Evolutionary conservation across 768 basidiomycete species (phyloP).

Genomic region (Lyophyllum decastes): DNA sequence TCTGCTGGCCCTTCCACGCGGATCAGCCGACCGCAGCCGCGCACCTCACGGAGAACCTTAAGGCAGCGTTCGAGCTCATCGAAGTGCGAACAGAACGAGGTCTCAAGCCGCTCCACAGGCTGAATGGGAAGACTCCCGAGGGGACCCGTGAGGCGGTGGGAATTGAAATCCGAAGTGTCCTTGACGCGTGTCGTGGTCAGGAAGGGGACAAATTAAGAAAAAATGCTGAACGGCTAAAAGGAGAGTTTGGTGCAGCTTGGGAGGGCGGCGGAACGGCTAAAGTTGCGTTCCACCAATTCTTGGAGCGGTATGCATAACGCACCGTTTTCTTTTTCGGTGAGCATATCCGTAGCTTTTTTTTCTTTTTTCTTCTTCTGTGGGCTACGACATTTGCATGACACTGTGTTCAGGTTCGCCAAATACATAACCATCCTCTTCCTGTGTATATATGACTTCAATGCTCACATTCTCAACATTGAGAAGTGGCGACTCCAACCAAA

Average conservation of each 20-base stretch:
- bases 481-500: no score
- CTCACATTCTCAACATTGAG: no score
- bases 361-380: no score
- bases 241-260: conserved; percentile 10
- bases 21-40: conserved; percentile 21
- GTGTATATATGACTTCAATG: no score
- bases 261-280: conserved; percentile 9
- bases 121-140: conserved; percentile 3
- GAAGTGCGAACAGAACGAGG: conserved; percentile 21
- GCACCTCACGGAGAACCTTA: conserved; percentile 16
- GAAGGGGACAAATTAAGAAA: conserved; percentile 11
- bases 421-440: no score
- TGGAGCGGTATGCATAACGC: neutral
- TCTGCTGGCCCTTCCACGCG: conserved; percentile 22
- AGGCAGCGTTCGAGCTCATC: conserved; percentile 21
- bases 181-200: conserved; percentile 10
- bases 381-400: no score
- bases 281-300: conserved; percentile 1
- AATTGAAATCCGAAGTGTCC: conserved; percentile 10
- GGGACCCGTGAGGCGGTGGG: conserved; percentile 18
- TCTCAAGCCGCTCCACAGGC: conserved; percentile 11
- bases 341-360: no score
- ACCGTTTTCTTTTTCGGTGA: no score
- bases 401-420: no score
- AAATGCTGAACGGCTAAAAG: conserved; percentile 11